Evolutionary conservation across 352 stramenopile species (phyloP).

Genomic region (Phytophthora litchii): DNA sequence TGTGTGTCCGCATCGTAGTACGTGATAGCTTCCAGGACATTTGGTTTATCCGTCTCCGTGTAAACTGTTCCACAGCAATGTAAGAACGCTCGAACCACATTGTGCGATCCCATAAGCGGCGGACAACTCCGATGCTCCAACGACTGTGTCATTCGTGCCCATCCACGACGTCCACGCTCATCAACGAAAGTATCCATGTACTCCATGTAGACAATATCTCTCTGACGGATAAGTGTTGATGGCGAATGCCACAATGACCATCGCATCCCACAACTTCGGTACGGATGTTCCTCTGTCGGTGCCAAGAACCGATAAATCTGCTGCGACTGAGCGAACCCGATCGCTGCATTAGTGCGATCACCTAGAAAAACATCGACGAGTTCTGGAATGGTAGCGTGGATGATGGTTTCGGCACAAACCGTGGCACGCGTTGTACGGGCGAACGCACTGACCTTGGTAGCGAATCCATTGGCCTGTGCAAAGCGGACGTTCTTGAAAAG

Average conservation of each 20-base stretch:
- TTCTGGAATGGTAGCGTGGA: constrained; percentile 56
- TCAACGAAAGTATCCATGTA: constrained; percentile 73
- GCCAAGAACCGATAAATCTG: constrained; percentile 59
- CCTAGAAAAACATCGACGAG: constrained; percentile 67
- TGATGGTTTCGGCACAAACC: constrained; percentile 48
- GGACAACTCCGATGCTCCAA: constrained; percentile 69
- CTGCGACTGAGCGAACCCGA: constrained; percentile 68
- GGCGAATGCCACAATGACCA: constrained; percentile 74
- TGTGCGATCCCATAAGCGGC: constrained; percentile 52
- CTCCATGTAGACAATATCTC: constrained; percentile 69
- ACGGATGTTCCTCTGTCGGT: constrained; percentile 50
- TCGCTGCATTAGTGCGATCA: constrained; percentile 62
- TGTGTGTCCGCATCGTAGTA: constrained; percentile 70
- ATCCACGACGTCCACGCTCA: constrained; percentile 57
- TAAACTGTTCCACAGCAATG: constrained; percentile 68
- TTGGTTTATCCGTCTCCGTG: constrained; percentile 56
- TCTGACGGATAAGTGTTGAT: constrained; percentile 61
- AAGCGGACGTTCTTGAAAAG: constrained; percentile 55
- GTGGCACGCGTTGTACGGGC: constrained; percentile 59
- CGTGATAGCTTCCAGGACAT: constrained; percentile 58
- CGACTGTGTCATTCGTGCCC: constrained; percentile 68
- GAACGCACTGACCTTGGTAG: constrained; percentile 56
- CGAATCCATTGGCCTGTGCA: constrained; percentile 43
- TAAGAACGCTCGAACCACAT: constrained; percentile 59
- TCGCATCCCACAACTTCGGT: constrained; percentile 56